Evolutionary conservation across 169 alveolate genomes (phyloP), one percentile per base, ranked within the genome.

Genomic region (Neospora caninum): DNA sequence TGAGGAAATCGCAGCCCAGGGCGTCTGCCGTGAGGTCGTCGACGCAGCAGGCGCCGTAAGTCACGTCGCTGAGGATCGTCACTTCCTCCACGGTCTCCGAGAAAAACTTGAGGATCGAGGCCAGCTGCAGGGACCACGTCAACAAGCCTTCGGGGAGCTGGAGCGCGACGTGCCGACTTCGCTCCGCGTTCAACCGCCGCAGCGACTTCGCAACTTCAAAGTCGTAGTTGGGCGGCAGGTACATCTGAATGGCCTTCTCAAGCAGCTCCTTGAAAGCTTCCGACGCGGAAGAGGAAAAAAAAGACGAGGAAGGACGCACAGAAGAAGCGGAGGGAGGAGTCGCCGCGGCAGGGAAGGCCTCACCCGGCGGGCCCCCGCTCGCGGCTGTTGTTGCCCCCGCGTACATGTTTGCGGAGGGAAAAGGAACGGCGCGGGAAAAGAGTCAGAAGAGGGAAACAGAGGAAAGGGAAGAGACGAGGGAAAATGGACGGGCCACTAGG

Each of bases 11-110:
- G 94, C 98, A 97, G 22, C 98, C 98, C 42, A 97, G 96, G 25
- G 99, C 99, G 22, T 70, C 42, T 20, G 96, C 95, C 49, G 99
- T 98, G 87, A 98, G 95, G 97, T 99, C 99, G 97, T 99, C 99
- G 67, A 99, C 98, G 96, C 99, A 99, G 95, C 99, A 99, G 38
- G 99, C 99, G 34, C 99, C 99, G 97, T 99, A 99, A 7, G 99
- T 98, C 0, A 99, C 99, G 96, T 99, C 99, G 10, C 99, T 99
- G 96, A 98, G 93, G 25, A 97, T 91, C 0, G 95, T 89, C 69
- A 95, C 97, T 54, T 98, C 98, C 93, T 96, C 83, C 94, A 88
- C 95, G 25, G 96, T 88, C 34, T 93, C 94, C 54, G 98, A 95
- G 94, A 98, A 98, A 43, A 96, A 96, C 73, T 97, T 94, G 70